These are phyloP conservation scores for Monosporozyma yasuniensis DNA, from an alignment of 805 yeast genomes.

Conservation along the genomic window DNA sequence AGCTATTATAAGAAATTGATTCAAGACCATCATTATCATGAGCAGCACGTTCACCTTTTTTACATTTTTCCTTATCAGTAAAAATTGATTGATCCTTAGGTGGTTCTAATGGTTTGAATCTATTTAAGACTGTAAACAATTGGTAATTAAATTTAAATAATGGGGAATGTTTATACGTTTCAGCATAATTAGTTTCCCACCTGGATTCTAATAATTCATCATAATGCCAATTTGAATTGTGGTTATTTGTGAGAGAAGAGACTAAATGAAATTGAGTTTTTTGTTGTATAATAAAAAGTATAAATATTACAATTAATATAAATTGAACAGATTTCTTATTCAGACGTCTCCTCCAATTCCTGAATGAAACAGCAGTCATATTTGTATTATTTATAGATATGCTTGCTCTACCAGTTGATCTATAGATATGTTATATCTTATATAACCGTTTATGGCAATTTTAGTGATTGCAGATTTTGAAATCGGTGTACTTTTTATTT, in stretches of 20 bases:
- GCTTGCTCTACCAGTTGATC: too few species aligned
- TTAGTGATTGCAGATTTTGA: too few species aligned
- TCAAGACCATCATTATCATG: not conserved
- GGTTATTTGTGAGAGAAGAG: too few species aligned
- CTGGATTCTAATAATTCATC: not conserved
- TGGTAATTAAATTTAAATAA: not conserved
- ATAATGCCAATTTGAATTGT: not conserved
- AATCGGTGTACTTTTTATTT: too few species aligned
- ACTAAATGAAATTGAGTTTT: too few species aligned
- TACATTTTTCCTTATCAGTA: not conserved
- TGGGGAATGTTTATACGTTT: not conserved
- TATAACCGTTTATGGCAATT: too few species aligned
- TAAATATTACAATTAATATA: not conserved
- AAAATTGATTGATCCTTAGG: slow-evolving; percentile 1
- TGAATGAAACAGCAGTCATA: not conserved
- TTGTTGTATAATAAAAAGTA: too few species aligned
- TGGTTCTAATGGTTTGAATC: slow-evolving; percentile 1
- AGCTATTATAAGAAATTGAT: not conserved
- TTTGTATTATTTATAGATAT: not conserved
- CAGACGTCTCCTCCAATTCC: not conserved
- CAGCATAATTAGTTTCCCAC: not conserved
- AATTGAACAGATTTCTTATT: not conserved
- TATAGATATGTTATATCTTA: too few species aligned
- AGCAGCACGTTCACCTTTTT: not conserved
- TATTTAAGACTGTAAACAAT: not conserved